Base-by-base conservation (phyloP, 305 asterid genomes). In the Fraxinus dipetala region DNA sequence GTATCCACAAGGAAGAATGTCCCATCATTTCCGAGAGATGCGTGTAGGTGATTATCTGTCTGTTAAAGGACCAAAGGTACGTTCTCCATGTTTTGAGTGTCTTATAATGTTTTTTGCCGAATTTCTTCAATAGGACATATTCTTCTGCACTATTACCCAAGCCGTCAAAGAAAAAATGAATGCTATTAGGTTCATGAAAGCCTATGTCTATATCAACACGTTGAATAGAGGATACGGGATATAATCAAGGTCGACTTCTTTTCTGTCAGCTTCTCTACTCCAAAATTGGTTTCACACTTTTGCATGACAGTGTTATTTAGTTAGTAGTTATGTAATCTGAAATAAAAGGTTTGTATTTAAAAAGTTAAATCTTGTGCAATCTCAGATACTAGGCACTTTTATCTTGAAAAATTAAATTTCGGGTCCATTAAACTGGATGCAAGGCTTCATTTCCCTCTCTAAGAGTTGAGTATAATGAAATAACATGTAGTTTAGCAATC, bases 1-100 rank as follows among this genome's bases (percentile, higher is more conserved):
- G 99, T 95, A 95, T 87, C 99, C 98, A 45, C 98, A 95, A 94
- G 99, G 99, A 89, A 89, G 98, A 89, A 95, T 94, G 99, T 95
- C 99, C 72, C 98, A 94, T 84, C 98, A 94, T 89, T 95, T 95
- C 82, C 90, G 98, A 80, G 99, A 95, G 80, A 88, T 95, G 96
- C 89, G 86, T 6, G 99, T 85, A 77, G 98, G 98, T 82, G 98
- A 95, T 87, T 89, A 88, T 85, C 32, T 95, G 91, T 87, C 92
- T 22, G 99, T 95, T 73, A 95, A 94, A 87, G 98, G 99, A 81
- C 99, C 98, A 63, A 95, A 94, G 98, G 99, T 95, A 92, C 65
- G 13, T 78, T 78, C 59, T 85, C 72, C 72, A 5, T 56, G 20
- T 28, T 81, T 65, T 28, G n/a, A 24, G n/a, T 22, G 72, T 63